Percentiles rank a stretch among this genome's conserved stretches.
phyloP scores from a whole-genome alignment of 2,329 filamentous ascomycete genomes.

The Xylaria sp. region DNA sequence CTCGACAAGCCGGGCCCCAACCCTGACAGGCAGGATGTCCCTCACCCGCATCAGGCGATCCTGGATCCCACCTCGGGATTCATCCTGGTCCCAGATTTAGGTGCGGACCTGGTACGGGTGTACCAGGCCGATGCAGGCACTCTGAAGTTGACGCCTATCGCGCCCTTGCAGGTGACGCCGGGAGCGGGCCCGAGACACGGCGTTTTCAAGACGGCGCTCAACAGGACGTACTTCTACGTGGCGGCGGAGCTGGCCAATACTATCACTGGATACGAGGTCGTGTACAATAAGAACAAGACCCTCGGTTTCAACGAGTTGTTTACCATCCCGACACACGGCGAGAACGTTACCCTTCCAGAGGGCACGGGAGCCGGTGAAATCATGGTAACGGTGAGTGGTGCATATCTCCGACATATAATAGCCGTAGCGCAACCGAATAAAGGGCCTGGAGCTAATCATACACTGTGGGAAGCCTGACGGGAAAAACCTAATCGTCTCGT shows the following conservation, averaged over 20 bases:
- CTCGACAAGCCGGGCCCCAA: conserved; percentile 54
- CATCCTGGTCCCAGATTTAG: conserved; percentile 73
- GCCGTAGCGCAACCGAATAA: background rate
- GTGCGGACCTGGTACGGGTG: conserved; percentile 69
- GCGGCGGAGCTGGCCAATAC: conserved; percentile 70
- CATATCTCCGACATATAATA: background rate
- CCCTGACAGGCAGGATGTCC: conserved; percentile 62
- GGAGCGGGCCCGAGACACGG: conserved; percentile 74
- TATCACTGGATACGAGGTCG: conserved; percentile 66
- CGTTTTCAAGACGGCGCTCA: conserved; percentile 62
- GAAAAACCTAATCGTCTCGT: conserved; percentile 74
- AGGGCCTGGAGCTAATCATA: conserved; percentile 20
- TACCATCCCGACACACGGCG: conserved; percentile 60
- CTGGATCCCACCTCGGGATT: conserved; percentile 73
- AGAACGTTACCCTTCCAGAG: conserved; percentile 54
- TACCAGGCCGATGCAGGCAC: conserved; percentile 64
- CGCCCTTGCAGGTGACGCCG: conserved; percentile 56
- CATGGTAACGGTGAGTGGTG: conserved; percentile 64
- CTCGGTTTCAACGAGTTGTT: conserved; percentile 61
- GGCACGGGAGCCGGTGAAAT: conserved; percentile 66
- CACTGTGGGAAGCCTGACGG: conserved; percentile 61
- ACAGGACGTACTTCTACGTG: conserved; percentile 67
- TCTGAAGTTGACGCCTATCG: conserved; percentile 54
- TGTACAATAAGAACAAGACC: conserved; percentile 57
- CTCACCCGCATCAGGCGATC: conserved; percentile 73